A percentile compares a stretch with the other conserved stretches of the same genome.
Conservation (phyloP, 1,284 basidiomycete genomes). For the Ustilago curta region DNA sequence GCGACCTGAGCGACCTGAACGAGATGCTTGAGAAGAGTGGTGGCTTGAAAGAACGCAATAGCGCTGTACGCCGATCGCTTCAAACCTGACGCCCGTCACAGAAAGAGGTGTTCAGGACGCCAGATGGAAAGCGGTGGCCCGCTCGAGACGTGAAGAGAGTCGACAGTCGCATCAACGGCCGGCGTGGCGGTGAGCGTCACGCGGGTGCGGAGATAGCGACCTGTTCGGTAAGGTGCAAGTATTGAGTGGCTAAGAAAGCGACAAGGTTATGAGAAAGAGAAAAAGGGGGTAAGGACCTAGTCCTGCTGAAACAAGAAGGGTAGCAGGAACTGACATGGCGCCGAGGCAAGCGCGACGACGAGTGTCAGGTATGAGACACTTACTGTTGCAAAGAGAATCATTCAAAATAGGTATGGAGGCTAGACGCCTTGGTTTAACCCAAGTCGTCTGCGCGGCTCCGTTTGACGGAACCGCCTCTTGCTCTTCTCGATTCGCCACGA, state of each 20-base stretch:
- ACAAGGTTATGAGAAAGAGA: background rate
- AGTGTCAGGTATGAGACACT: slow-evolving; percentile 6
- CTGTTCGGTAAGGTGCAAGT: slow-evolving; percentile 26
- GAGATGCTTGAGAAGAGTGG: slow-evolving; percentile 8
- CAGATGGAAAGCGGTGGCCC: slow-evolving; percentile 27
- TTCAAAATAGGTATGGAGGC: slow-evolving; percentile 38
- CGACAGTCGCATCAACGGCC: slow-evolving; percentile 28
- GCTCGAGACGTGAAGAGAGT: slow-evolving; percentile 22
- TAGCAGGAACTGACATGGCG: background rate
- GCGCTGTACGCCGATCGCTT: slow-evolving; percentile 10
- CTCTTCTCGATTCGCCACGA: slow-evolving; percentile 40
- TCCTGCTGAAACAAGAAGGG: background rate
- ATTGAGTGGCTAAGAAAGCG: slow-evolving; percentile 30
- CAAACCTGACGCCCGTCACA: background rate
- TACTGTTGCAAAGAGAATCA: slow-evolving; percentile 42
- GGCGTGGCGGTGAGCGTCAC: slow-evolving; percentile 34
- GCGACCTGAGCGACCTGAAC: slow-evolving; percentile 10
- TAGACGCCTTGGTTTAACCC: slow-evolving; percentile 29
- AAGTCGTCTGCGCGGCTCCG: slow-evolving; percentile 42
- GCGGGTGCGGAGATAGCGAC: slow-evolving; percentile 29
- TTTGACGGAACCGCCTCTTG: slow-evolving; percentile 19
- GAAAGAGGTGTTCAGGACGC: slow-evolving; percentile 1
- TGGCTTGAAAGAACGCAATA: slow-evolving; percentile 19
- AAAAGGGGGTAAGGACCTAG: slow-evolving; percentile 24
- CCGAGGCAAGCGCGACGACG: background rate